Evolutionary conservation across 148 eudicot genomes (phyloP), one percentile per base, ranked within the genome.

Genomic region (Fagopyrum esculentum): DNA sequence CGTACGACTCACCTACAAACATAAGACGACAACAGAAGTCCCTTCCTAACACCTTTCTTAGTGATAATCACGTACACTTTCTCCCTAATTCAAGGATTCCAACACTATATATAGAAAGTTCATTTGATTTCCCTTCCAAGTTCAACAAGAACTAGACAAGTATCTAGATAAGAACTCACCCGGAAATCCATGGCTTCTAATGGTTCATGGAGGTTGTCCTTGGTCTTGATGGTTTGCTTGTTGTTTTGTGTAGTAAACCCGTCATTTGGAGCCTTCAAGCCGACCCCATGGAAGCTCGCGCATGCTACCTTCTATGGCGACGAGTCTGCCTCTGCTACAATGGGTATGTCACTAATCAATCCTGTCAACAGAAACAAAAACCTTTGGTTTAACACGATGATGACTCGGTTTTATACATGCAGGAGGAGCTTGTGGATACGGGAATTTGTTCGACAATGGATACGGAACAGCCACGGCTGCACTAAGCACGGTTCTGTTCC

Each of bases 371-470:
- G 45, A 16, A n/a, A 57, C 22, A 55, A 57, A 22, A 19, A 2
- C 35, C 17, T 17, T 57, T 35, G 40, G 40, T 35, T 35, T 35
- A 35, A 35, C 40, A 35, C 3, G 40, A 35, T 2, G 40, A 35
- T 35, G 2, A 35, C 40, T 35, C 40, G 40, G 3, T 35, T 35
- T 35, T 35, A 35, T 35, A 49, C 12, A 6, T 49, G 66, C 78
- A 89, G 96, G 96, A 57, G 96, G 98, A 74, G 98, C 98, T 19
- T 93, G 98, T 81, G 98, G 98, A 9, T 93, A 89, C 47, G 98
- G 97, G 66, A 91, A 93, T 75, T 74, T 89, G 81, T 73, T 85
- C 78, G 82, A 47, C 63, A 87, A 75, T 7, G 98, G 93, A 0
- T 93, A 93, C 54, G 98, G 98, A 13, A 84, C 89, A 0, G 72